These are phyloP conservation scores for Leucoagaricus sp. DNA, from an alignment of 1,284 basidiomycete genomes.

Conservation along the genomic window DNA sequence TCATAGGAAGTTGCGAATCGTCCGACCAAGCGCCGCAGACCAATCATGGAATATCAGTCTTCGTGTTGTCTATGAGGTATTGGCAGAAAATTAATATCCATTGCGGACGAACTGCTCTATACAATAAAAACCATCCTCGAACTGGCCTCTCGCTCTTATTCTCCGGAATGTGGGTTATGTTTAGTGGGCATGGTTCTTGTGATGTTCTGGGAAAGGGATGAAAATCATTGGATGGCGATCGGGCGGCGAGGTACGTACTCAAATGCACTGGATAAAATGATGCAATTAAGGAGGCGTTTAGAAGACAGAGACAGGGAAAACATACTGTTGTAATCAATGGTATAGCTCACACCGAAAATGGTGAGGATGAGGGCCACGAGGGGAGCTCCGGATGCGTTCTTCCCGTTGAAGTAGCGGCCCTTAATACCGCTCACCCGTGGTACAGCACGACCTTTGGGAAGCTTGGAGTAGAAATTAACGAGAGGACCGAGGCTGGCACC, in stretches of 20 bases:
- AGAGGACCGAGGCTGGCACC: constrained; percentile 81
- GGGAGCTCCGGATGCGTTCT: constrained; percentile 81
- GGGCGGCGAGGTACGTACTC: constrained; percentile 50
- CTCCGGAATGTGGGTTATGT: neutral
- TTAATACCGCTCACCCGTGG: constrained; percentile 70
- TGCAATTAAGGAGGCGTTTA: constrained; percentile 7
- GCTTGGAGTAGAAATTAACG: constrained; percentile 93
- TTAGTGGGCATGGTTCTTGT: constrained; percentile 86
- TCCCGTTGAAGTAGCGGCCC: constrained; percentile 79
- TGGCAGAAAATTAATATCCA: constrained; percentile 7
- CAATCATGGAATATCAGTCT: neutral
- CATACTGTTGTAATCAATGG: constrained; percentile 90
- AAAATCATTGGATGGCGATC: constrained; percentile 19
- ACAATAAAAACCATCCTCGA: constrained; percentile 5
- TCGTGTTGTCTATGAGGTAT: neutral
- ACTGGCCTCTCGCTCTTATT: neutral
- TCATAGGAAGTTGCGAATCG: neutral
- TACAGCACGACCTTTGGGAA: constrained; percentile 81
- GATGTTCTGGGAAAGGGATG: constrained; percentile 61
- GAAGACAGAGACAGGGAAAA: constrained; percentile 26
- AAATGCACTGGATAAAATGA: constrained; percentile 61
- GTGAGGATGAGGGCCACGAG: constrained; percentile 73
- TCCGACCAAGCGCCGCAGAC: constrained; percentile 5
- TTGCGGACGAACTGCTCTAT: constrained; percentile 9
- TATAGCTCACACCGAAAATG: constrained; percentile 85